phyloP scores from a whole-genome alignment of 331 rosid genomes.

The Malus hybrid region DNA sequence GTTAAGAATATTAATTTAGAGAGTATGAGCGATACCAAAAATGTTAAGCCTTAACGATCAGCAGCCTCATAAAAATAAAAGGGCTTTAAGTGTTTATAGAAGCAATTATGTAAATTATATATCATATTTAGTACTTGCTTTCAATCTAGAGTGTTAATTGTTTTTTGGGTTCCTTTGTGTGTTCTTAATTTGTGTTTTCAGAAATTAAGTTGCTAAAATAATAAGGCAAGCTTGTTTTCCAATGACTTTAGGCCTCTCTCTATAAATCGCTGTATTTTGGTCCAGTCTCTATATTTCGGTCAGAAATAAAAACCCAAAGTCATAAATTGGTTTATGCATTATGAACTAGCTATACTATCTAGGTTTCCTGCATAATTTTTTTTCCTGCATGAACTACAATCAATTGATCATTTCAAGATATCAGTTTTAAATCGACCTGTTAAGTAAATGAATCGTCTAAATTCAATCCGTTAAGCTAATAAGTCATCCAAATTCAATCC shows the following conservation, averaged over 20 bases:
- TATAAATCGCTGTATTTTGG: neutral
- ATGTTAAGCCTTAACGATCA: neutral
- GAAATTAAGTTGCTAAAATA: neutral
- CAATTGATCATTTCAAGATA: no score
- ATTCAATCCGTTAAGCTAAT: no score
- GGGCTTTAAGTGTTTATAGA: constrained; percentile 19
- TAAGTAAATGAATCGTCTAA: no score
- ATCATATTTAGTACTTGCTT: neutral
- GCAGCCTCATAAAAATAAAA: neutral
- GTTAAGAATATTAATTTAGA: constrained; percentile 13
- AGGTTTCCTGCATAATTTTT: neutral
- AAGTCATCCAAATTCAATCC: no score
- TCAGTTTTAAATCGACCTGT: no score
- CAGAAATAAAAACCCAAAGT: neutral
- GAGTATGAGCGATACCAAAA: neutral
- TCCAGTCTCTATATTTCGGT: neutral
- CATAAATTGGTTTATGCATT: neutral
- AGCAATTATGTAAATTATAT: constrained; percentile 29
- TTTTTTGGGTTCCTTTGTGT: neutral
- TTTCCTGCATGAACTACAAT: neutral
- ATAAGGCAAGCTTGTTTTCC: neutral
- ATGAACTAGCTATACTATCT: neutral
- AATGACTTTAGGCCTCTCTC: neutral
- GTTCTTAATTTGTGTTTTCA: neutral
- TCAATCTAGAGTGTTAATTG: neutral